These are phyloP conservation scores for Coffea eugenioides DNA, from an alignment of 257 asterid genomes.

Conservation along the genomic window DNA sequence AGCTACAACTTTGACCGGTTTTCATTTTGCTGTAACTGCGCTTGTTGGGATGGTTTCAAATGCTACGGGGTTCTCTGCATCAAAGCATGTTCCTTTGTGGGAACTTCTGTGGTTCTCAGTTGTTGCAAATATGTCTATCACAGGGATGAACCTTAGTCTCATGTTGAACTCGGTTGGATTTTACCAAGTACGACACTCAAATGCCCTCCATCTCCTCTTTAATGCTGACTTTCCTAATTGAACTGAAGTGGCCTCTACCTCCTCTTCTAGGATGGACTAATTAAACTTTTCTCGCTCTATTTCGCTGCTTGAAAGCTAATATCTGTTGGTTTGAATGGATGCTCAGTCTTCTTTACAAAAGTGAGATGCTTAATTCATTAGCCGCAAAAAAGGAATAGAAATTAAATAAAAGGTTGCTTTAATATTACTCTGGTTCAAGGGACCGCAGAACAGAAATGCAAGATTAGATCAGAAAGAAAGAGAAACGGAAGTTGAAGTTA, in stretches of 20 bases:
- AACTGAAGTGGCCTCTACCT: not conserved
- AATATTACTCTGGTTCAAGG: not conserved
- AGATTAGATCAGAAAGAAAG: not conserved
- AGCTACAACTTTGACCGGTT: constrained; percentile 97
- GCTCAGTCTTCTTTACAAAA: not conserved
- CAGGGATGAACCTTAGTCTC: constrained; percentile 98
- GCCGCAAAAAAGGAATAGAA: not conserved
- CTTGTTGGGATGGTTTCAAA: constrained; percentile 90
- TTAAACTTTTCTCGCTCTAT: not conserved
- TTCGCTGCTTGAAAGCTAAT: not conserved
- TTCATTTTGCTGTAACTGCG: constrained; percentile 93
- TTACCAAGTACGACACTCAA: constrained; percentile 68
- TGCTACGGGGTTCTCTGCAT: constrained; percentile 80
- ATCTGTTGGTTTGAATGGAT: not conserved
- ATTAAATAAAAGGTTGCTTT: not conserved
- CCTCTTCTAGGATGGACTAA: not conserved
- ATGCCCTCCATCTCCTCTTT: constrained; percentile 3
- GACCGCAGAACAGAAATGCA: not conserved
- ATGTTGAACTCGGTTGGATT: constrained; percentile 99
- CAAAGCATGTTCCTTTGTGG: constrained; percentile 94
- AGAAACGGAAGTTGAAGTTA: not conserved
- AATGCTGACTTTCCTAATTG: not conserved
- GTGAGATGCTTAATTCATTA: not conserved
- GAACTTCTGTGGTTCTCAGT: constrained; percentile 96
- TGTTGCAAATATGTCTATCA: constrained; percentile 90